Percentiles rank a stretch among this genome's conserved stretches.
Conservation (phyloP, 169 alveolate species). For the Eimeria brunetti region DNA sequence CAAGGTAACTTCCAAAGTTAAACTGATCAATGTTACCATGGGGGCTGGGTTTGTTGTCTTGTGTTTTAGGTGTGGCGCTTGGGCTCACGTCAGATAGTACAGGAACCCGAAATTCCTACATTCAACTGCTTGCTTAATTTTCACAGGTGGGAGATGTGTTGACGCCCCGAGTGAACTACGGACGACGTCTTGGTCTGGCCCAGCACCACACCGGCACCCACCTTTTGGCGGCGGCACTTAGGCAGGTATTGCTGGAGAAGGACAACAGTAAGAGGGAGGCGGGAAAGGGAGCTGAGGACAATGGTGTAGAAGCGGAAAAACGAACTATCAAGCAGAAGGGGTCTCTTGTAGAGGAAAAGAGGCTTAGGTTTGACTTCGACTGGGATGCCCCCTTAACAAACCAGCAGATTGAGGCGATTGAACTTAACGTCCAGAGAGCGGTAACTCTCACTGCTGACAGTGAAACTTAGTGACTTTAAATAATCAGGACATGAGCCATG, state of each 20-base stretch:
- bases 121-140: not conserved
- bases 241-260: constrained; percentile 88
- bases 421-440: constrained; percentile 67
- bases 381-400: constrained; percentile 84
- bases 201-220: constrained; percentile 97
- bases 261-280: constrained; percentile 85
- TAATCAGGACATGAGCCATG: not conserved
- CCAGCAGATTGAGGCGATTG: constrained; percentile 61
- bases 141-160: constrained; percentile 79
- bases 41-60: not conserved
- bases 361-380: constrained; percentile 92
- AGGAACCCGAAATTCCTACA: not conserved
- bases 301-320: not conserved
- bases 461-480: not conserved
- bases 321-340: constrained; percentile 87
- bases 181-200: constrained; percentile 91
- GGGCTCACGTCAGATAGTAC: not conserved
- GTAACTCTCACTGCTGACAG: not conserved
- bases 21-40: not conserved
- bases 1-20: constrained; percentile 12
- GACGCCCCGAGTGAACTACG: constrained; percentile 87
- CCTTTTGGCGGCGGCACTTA: constrained; percentile 91
- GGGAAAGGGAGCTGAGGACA: not conserved
- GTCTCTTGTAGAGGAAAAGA: constrained; percentile 93
- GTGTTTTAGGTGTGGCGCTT: not conserved